These are phyloP conservation scores for Buddleja alternifolia DNA, from an alignment of 257 asterid genomes.

Conservation along the genomic window DNA sequence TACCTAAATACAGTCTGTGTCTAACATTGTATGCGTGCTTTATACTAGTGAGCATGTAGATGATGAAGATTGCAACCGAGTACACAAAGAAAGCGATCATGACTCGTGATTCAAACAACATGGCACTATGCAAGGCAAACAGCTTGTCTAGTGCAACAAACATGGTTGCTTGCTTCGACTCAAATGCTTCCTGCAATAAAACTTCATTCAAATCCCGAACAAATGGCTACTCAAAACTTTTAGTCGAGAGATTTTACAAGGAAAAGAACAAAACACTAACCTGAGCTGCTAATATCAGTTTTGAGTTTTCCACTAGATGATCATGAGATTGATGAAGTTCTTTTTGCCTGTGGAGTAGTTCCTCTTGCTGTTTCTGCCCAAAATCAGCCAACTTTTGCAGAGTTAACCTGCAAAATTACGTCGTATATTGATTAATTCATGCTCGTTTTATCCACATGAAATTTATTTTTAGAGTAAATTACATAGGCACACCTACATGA, in stretches of 20 bases:
- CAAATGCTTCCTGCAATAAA: slow-evolving; percentile 74
- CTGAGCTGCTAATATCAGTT: slow-evolving; percentile 77
- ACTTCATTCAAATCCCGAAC: not conserved
- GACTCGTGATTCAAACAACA: slow-evolving; percentile 72
- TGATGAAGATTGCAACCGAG: slow-evolving; percentile 57
- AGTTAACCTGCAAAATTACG: slow-evolving; percentile 44
- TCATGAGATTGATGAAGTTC: slow-evolving; percentile 75
- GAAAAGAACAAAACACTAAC: slow-evolving; percentile 27
- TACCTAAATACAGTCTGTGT: slow-evolving; percentile 76
- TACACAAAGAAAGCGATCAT: slow-evolving; percentile 64
- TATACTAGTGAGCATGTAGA: slow-evolving; percentile 83
- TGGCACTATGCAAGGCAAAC: slow-evolving; percentile 72
- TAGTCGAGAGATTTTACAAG: not conserved
- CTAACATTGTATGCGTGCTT: slow-evolving; percentile 76
- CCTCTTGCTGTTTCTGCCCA: slow-evolving; percentile 75
- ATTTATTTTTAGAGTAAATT: too few species aligned
- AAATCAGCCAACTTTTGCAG: slow-evolving; percentile 66
- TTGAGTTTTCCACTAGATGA: slow-evolving; percentile 69
- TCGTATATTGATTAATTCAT: not conserved
- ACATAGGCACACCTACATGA: too few species aligned
- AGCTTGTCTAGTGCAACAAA: slow-evolving; percentile 78
- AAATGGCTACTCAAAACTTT: not conserved
- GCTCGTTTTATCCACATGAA: too few species aligned
- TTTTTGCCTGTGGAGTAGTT: slow-evolving; percentile 62
- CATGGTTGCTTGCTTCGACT: slow-evolving; percentile 81